A percentile compares a stretch with the other conserved stretches of the same genome.
Evolutionary conservation across 306 rosid species (phyloP).

Genomic region (Ormosia emarginata): DNA sequence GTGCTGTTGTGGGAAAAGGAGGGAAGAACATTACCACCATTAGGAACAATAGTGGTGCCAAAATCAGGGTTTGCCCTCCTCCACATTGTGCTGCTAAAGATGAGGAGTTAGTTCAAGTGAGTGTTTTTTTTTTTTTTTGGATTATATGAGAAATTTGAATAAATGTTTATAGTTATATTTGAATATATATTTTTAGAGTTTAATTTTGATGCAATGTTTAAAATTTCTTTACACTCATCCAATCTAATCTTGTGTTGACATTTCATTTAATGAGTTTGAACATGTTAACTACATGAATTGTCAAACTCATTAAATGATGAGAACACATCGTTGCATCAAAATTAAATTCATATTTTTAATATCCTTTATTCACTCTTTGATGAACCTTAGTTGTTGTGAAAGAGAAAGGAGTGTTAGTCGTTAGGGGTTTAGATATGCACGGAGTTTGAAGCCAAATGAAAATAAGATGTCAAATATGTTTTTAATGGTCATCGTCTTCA

Average conservation of each 20-base stretch:
- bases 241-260: too few species aligned
- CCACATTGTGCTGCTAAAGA: slow-evolving; percentile 36
- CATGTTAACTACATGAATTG: too few species aligned
- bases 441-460: not conserved
- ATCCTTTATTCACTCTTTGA: not conserved
- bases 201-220: too few species aligned
- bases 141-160: not conserved
- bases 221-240: too few species aligned
- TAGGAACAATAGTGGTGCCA: slow-evolving; percentile 47
- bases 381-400: not conserved
- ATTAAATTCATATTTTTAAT: too few species aligned
- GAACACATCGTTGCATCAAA: too few species aligned
- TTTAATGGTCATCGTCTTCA: not conserved
- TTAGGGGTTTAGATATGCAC: not conserved
- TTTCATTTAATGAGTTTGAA: too few species aligned
- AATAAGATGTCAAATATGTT: not conserved
- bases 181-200: too few species aligned
- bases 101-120: slow-evolving; percentile 55
- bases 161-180: not conserved
- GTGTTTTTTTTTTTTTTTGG: not conserved
- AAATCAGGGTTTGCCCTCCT: slow-evolving; percentile 45
- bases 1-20: slow-evolving; percentile 61
- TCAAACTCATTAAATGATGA: too few species aligned
- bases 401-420: not conserved
- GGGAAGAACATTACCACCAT: slow-evolving; percentile 44